A percentile compares a stretch with the other conserved stretches of the same genome.
These are phyloP conservation scores for Meira nashicola DNA, from an alignment of 1,284 basidiomycete species.

Conservation along the genomic window DNA sequence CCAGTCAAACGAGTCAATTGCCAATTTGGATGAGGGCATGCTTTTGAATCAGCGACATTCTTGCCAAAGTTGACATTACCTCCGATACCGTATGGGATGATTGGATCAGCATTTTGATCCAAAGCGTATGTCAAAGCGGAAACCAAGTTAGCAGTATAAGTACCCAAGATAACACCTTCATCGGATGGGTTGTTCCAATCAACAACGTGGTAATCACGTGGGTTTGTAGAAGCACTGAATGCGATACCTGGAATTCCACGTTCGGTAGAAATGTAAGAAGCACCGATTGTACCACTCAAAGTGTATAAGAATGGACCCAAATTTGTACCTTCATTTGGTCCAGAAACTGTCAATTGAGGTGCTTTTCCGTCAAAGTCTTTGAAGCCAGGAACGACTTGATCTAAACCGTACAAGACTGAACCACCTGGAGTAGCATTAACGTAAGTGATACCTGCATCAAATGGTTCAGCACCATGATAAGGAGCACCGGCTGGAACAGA, in stretches of 20 bases:
- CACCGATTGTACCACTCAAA: slow-evolving; percentile 42
- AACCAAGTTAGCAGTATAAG: slow-evolving; percentile 39
- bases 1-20: slow-evolving; percentile 34
- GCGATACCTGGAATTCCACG: slow-evolving; percentile 37
- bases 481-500: slow-evolving; percentile 24
- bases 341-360: slow-evolving; percentile 26
- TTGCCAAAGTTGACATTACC: slow-evolving; percentile 39
- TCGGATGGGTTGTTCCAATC: slow-evolving; percentile 29
- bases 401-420: slow-evolving; percentile 27
- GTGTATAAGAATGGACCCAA: slow-evolving; percentile 31
- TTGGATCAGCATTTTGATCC: slow-evolving; percentile 19
- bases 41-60: slow-evolving; percentile 14
- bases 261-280: slow-evolving; percentile 31
- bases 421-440: slow-evolving; percentile 39
- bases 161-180: slow-evolving; percentile 30
- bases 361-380: slow-evolving; percentile 21
- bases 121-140: slow-evolving; percentile 16
- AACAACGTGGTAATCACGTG: slow-evolving; percentile 26
- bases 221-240: slow-evolving; percentile 31
- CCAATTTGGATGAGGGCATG: slow-evolving; percentile 22
- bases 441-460: slow-evolving; percentile 28
- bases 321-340: slow-evolving; percentile 34
- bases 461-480: slow-evolving; percentile 23
- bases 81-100: slow-evolving; percentile 36
- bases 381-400: slow-evolving; percentile 25